A percentile compares a stretch with the other conserved stretches of the same genome.
phyloP scores from a whole-genome alignment of 2,329 filamentous ascomycete species.

The Microsporum canis region DNA sequence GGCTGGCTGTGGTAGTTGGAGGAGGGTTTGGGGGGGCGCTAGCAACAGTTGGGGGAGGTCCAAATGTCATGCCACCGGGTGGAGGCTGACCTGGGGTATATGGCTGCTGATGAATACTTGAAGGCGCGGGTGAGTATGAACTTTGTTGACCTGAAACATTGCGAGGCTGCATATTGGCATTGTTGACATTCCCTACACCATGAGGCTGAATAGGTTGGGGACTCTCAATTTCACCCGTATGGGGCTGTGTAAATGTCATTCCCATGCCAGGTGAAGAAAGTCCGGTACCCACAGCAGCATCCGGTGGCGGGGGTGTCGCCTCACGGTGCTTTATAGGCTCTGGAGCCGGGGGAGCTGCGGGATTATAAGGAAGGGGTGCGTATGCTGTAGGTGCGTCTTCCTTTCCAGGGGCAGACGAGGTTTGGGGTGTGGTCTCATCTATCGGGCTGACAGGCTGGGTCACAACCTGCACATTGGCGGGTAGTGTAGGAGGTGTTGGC shows the following conservation, averaged over 20 bases:
- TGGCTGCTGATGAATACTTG: conserved; percentile 12
- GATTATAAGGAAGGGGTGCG: conserved; percentile 52
- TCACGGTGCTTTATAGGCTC: conserved; percentile 55
- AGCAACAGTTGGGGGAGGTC: conserved; percentile 11
- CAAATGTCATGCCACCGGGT: conserved; percentile 22
- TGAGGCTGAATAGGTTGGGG: conserved; percentile 6
- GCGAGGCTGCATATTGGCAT: conserved; percentile 2
- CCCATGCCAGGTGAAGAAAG: conserved; percentile 31
- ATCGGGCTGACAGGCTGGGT: conserved; percentile 14
- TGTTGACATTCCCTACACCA: not conserved
- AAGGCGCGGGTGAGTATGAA: not conserved
- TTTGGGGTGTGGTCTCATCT: conserved; percentile 1
- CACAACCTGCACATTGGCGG: conserved; percentile 18
- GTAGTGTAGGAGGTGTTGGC: conserved; percentile 16
- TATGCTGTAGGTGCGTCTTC: conserved; percentile 28
- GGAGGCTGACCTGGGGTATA: not conserved
- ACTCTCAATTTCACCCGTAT: conserved; percentile 14
- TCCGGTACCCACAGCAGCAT: conserved; percentile 40
- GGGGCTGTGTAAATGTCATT: conserved; percentile 23
- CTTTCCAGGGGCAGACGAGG: conserved; percentile 4
- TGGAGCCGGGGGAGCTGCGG: conserved; percentile 53
- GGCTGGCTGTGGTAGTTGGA: conserved; percentile 14
- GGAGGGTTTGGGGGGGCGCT: conserved; percentile 7
- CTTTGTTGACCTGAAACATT: not conserved
- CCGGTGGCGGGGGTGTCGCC: conserved; percentile 53